Conservation (phyloP, 2,329 filamentous ascomycete genomes). For the Xylariales sp. region DNA sequence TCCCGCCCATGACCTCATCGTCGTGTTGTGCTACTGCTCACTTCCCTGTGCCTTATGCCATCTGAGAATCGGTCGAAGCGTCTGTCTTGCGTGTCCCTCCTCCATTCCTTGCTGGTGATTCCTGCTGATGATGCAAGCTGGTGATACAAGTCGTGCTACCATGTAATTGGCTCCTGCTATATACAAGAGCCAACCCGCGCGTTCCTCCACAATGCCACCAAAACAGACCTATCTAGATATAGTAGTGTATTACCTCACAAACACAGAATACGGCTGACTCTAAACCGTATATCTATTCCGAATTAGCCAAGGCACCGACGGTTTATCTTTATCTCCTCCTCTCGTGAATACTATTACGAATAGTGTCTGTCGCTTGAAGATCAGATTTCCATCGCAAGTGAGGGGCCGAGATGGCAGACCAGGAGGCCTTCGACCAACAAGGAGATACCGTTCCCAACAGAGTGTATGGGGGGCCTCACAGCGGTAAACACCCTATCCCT, state of each 20-base stretch:
- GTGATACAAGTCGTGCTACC: constrained; percentile 2
- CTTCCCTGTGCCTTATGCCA: constrained; percentile 23
- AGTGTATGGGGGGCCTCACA: constrained; percentile 42
- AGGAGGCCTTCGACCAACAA: constrained; percentile 38
- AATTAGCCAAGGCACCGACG: neutral
- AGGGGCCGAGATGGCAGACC: constrained; percentile 36
- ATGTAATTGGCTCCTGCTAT: constrained; percentile 11
- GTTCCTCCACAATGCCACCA: constrained; percentile 17
- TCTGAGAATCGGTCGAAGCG: no score
- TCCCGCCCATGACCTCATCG: constrained; percentile 35
- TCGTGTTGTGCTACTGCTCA: constrained; percentile 8
- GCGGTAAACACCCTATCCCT: constrained; percentile 51
- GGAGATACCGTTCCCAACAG: constrained; percentile 30
- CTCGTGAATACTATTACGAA: neutral
- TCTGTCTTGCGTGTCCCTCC: constrained; percentile 8
- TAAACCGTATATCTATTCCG: neutral
- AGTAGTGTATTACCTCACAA: neutral
- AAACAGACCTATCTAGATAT: neutral
- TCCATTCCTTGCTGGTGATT: constrained; percentile 1
- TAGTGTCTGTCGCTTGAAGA: neutral
- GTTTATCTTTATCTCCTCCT: neutral
- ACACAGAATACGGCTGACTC: neutral
- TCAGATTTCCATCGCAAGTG: neutral
- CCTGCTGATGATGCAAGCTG: constrained; percentile 17
- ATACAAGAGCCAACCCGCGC: neutral